Conservation (phyloP, 768 basidiomycete species). For the Serendipita sp. region DNA sequence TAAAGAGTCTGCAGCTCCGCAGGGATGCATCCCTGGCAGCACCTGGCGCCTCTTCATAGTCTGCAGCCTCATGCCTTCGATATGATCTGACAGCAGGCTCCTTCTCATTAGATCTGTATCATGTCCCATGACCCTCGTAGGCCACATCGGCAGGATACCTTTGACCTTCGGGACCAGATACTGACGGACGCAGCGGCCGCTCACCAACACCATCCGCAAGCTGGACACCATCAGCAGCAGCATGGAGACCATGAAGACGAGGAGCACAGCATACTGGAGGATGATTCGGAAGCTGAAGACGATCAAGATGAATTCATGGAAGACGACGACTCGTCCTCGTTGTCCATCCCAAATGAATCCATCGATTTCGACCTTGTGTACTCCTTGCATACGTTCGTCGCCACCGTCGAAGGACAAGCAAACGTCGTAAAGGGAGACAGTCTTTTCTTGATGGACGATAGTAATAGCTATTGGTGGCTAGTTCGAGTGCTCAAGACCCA, state of each 20-base stretch:
- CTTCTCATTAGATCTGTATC: neutral
- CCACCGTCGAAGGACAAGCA: constrained; percentile 96
- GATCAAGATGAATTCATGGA: constrained; percentile 40
- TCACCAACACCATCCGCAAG: constrained; percentile 33
- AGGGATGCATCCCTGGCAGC: too few species aligned
- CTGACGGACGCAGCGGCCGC: constrained; percentile 30
- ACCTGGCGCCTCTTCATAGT: too few species aligned
- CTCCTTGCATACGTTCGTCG: constrained; percentile 89
- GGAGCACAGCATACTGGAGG: constrained; percentile 69
- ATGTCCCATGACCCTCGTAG: constrained; percentile 10
- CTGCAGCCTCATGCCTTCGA: too few species aligned
- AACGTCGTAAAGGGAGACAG: constrained; percentile 98
- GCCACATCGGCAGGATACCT: constrained; percentile 41
- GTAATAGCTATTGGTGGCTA: constrained; percentile 99
- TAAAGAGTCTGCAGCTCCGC: too few species aligned
- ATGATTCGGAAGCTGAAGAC: constrained; percentile 64
- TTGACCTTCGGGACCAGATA: constrained; percentile 55
- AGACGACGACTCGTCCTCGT: constrained; percentile 64
- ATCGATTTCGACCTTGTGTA: constrained; percentile 91
- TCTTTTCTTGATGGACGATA: constrained; percentile 92
- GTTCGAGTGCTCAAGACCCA: constrained; percentile 97
- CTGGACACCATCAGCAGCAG: constrained; percentile 22
- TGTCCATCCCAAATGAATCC: constrained; percentile 79
- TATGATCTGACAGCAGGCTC: too few species aligned
- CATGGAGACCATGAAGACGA: constrained; percentile 39